Percentiles rank a stretch among this genome's conserved stretches.
Conservation (phyloP, 495 filamentous ascomycete genomes). For the Lentithecium fluviatile region DNA sequence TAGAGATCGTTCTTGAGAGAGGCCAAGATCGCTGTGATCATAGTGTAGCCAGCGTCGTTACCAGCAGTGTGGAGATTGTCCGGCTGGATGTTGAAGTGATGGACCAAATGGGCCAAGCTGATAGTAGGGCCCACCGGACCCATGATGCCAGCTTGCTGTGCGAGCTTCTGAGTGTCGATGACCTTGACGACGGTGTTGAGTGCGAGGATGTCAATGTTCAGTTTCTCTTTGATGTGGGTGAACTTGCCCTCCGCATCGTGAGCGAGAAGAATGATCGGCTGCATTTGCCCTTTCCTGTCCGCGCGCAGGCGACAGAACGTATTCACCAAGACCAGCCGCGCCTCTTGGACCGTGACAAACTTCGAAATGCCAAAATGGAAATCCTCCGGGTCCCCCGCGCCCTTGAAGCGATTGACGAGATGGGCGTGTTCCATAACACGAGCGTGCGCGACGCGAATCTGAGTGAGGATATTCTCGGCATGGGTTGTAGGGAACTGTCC, state of each 20-base stretch:
- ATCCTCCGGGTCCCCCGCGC: slow-evolving; percentile 6
- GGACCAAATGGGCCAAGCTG: background rate
- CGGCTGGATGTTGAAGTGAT: slow-evolving; percentile 1
- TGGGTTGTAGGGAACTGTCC: background rate
- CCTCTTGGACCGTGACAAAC: slow-evolving; percentile 2
- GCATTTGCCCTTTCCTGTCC: background rate
- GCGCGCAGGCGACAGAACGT: background rate
- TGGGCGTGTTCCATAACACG: slow-evolving; percentile 12
- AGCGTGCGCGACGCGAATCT: slow-evolving; percentile 5
- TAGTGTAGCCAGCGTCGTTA: slow-evolving; percentile 15
- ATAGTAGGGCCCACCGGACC: background rate
- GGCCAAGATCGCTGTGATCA: slow-evolving; percentile 1
- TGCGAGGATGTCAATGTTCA: slow-evolving; percentile 1
- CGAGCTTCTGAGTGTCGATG: slow-evolving; percentile 16
- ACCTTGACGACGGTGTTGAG: slow-evolving; percentile 9
- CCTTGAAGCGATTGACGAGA: slow-evolving; percentile 9
- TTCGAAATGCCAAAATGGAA: slow-evolving; percentile 12
- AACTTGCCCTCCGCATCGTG: slow-evolving; percentile 9
- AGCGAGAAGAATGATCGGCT: slow-evolving; percentile 9
- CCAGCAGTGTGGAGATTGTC: slow-evolving; percentile 19
- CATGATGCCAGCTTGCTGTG: slow-evolving; percentile 2
- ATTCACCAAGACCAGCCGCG: background rate
- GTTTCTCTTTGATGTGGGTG: background rate
- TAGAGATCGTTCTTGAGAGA: background rate
- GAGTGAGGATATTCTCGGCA: slow-evolving; percentile 1